Percentiles rank a stretch among this genome's conserved stretches.
These are phyloP conservation scores for Aurinia saxatilis DNA, from an alignment of 345 rosid genomes.

Conservation along the genomic window DNA sequence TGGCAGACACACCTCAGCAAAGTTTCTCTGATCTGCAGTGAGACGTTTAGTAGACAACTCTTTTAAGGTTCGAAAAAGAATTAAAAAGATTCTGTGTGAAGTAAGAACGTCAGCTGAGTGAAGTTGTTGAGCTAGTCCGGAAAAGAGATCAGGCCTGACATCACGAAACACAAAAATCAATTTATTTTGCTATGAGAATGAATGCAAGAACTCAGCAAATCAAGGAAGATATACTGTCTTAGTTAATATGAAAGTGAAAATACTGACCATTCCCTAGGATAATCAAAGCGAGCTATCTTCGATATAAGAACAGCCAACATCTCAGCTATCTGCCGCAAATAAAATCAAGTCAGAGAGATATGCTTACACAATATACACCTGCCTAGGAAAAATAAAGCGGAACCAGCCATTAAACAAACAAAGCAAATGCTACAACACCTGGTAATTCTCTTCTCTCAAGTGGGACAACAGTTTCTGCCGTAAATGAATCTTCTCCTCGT, in stretches of 20 bases:
- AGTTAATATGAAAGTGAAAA: slow-evolving; percentile 3
- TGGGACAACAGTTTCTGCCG: slow-evolving; percentile 68
- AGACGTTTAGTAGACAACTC: slow-evolving; percentile 94
- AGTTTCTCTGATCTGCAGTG: slow-evolving; percentile 74
- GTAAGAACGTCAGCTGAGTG: slow-evolving; percentile 71
- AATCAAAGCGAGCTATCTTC: slow-evolving; percentile 89
- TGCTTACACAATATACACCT: neutral
- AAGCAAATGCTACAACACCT: slow-evolving; percentile 37
- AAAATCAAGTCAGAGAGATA: slow-evolving; percentile 6
- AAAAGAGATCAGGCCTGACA: slow-evolving; percentile 82
- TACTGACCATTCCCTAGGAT: slow-evolving; percentile 72
- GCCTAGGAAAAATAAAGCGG: neutral
- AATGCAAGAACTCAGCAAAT: slow-evolving; percentile 3
- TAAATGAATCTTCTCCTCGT: slow-evolving; percentile 73
- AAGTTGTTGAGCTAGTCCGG: slow-evolving; percentile 73
- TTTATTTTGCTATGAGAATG: neutral
- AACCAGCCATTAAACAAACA: slow-evolving; percentile 4
- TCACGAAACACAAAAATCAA: slow-evolving; percentile 22
- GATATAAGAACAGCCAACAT: slow-evolving; percentile 85
- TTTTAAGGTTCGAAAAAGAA: slow-evolving; percentile 80
- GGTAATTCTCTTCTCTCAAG: slow-evolving; percentile 75
- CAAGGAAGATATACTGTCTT: neutral
- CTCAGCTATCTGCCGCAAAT: slow-evolving; percentile 56
- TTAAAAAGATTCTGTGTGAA: slow-evolving; percentile 89
- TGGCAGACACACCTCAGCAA: slow-evolving; percentile 55